Evolutionary conservation across 2,329 filamentous ascomycete genomes (phyloP), one percentile per base, ranked within the genome.

Genomic region (Colletotrichum sp.): DNA sequence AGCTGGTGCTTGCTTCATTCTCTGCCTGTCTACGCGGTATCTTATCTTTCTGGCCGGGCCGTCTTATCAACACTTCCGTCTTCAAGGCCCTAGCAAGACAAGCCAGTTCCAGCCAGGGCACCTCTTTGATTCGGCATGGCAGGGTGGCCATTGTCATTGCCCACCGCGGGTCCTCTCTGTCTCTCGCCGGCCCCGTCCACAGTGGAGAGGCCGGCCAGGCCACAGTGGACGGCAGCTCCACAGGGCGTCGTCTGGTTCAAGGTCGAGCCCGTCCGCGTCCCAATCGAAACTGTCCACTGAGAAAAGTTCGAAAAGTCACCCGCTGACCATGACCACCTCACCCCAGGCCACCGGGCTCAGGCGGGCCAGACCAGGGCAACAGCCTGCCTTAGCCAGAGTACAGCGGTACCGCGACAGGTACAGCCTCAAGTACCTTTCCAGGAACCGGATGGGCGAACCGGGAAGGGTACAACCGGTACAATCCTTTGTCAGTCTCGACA

Each of bases 271-370:
- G 73, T 48, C 70, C 48, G 43, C 64, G 70, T 72, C 73, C 70
- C 73, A 75, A 75, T 73, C 57, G 73, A 75, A 75, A 75, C 70
- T 69, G 70, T 75, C 70, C 74, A 74, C 74, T 76, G 74, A 73
- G 73, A 75, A 76, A 76, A 76, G 70, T 69, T 76, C 74, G 43
- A 76, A 75, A 74, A 76, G 74, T 76, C 74, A 76, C 64, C 74
- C 73, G 73, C 70, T 75, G 73, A 75, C 73, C 73, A 75, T 61
- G 64, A 58, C 64, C 58, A 73, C 64, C 70, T 32, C 60, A 58
- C 64, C 73, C 70, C 48, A 74, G 58, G 66, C 64, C 38, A 52
- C 73, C 69, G 58, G 70, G 63, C 63, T 75, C 70, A 75, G 69
- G 73, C 63, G 73, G 73, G 64, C 70, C 74, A 69, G 34, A 58